These are phyloP conservation scores for Quercus ilex DNA, from an alignment of 306 rosid species.

Conservation along the genomic window DNA sequence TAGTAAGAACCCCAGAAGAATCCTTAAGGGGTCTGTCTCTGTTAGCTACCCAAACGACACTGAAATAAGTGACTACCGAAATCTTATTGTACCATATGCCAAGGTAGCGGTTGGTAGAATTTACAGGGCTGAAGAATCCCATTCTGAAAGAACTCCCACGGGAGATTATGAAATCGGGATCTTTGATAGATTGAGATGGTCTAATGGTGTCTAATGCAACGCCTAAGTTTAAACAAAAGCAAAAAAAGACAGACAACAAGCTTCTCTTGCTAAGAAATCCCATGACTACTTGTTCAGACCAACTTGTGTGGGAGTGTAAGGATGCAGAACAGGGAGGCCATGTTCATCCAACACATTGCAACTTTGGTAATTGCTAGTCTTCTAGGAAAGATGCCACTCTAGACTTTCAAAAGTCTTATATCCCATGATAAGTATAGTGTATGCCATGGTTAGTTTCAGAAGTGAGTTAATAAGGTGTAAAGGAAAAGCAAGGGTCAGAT, in stretches of 20 bases:
- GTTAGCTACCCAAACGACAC: not conserved
- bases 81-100: conserved; percentile 17
- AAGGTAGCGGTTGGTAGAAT: not conserved
- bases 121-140: conserved; percentile 24
- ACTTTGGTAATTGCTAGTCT: too few species aligned
- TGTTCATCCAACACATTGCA: too few species aligned
- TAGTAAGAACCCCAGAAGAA: not conserved
- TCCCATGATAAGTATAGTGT: too few species aligned
- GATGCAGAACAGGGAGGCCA: too few species aligned
- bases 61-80: not conserved
- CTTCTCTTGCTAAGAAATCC: not conserved
- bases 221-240: not conserved
- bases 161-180: not conserved
- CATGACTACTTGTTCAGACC: not conserved
- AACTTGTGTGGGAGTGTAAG: too few species aligned
- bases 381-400: too few species aligned
- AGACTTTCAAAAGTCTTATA: too few species aligned
- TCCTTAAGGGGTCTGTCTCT: not conserved
- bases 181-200: not conserved
- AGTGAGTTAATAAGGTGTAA: too few species aligned
- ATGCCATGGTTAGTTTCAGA: too few species aligned
- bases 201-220: not conserved
- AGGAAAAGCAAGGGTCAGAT: too few species aligned
- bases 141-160: not conserved
- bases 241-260: not conserved